Evolutionary conservation across 1,284 basidiomycete genomes (phyloP).

Genomic region (Papiliotrema terrestris): DNA sequence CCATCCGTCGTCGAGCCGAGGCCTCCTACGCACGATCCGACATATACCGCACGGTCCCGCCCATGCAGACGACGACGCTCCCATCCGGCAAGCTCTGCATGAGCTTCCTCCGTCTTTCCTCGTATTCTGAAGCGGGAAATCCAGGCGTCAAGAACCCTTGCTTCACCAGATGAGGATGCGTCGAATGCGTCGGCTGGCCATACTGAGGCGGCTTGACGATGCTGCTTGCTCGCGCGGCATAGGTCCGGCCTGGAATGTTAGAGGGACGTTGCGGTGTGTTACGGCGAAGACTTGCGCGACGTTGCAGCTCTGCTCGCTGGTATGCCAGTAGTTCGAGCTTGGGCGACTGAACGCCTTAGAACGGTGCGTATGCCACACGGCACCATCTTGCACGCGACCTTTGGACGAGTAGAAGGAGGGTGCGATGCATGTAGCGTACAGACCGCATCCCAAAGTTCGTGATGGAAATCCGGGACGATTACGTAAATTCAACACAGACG

Average conservation of each 20-base stretch:
- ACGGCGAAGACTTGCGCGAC: neutral
- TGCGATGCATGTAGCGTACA: no score
- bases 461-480: no score
- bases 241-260: neutral
- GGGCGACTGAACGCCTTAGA: no score
- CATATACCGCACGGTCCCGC: slow-evolving; percentile 82
- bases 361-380: no score
- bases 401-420: no score
- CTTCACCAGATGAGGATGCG: slow-evolving; percentile 74
- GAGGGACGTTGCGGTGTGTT: neutral
- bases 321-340: no score
- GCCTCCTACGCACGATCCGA: slow-evolving; percentile 65
- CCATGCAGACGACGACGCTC: slow-evolving; percentile 73
- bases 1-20: neutral
- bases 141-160: slow-evolving; percentile 77
- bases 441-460: no score
- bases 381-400: no score
- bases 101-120: slow-evolving; percentile 65
- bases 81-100: slow-evolving; percentile 75
- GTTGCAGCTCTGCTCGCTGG: no score
- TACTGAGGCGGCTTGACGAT: slow-evolving; percentile 60
- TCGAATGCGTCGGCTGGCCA: slow-evolving; percentile 71
- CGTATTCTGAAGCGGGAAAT: slow-evolving; percentile 77
- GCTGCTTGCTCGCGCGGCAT: no score
- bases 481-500: no score